These are phyloP conservation scores for Leishmania gerbilli DNA, from an alignment of 208 protist genomes.

Conservation along the genomic window DNA sequence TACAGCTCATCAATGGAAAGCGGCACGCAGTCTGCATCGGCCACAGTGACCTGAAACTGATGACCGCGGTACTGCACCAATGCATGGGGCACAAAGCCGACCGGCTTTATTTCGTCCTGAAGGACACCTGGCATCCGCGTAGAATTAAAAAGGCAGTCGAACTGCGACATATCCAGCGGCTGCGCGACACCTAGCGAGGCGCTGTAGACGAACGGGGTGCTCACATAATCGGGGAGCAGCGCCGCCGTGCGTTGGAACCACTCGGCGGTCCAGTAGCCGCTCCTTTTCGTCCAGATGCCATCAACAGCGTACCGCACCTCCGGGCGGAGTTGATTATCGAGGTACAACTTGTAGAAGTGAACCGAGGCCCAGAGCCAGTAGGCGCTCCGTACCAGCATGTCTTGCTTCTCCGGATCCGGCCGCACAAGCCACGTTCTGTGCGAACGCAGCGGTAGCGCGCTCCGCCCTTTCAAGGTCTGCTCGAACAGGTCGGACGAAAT, in stretches of 20 bases:
- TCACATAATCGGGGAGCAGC: constrained; percentile 59
- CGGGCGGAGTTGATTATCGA: constrained; percentile 70
- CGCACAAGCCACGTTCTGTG: constrained; percentile 60
- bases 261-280: constrained; percentile 60
- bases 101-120: constrained; percentile 74
- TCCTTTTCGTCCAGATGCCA: neutral
- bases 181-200: constrained; percentile 56
- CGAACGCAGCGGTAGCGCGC: constrained; percentile 66
- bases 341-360: constrained; percentile 69
- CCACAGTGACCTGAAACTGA: constrained; percentile 77
- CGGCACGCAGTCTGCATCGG: constrained; percentile 65
- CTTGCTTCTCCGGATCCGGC: constrained; percentile 51
- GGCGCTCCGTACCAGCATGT: constrained; percentile 75
- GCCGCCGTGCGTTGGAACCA: constrained; percentile 84
- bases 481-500: constrained; percentile 86
- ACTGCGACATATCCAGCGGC: constrained; percentile 86
- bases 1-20: constrained; percentile 78
- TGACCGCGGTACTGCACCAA: constrained; percentile 74
- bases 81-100: constrained; percentile 74
- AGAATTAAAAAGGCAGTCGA: constrained; percentile 82
- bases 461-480: constrained; percentile 48
- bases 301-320: constrained; percentile 48
- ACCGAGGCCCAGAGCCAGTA: constrained; percentile 79
- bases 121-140: constrained; percentile 76
- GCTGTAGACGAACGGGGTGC: constrained; percentile 49